Conservation (phyloP, 2,329 filamentous ascomycete genomes). For the Trichoderma hamatum region DNA sequence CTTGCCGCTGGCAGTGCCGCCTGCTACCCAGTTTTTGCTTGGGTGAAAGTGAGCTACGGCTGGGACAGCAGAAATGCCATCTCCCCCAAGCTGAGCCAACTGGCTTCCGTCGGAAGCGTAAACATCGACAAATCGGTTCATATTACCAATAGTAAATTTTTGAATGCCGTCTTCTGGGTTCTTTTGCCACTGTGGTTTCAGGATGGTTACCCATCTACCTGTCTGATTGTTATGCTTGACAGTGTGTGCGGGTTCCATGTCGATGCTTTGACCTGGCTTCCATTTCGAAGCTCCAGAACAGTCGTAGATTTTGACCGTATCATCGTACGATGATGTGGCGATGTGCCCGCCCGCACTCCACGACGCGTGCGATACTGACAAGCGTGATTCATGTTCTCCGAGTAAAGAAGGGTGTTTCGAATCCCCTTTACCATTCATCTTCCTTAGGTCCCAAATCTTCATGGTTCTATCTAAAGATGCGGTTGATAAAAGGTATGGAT, state of each 20-base stretch:
- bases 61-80: conserved; percentile 91
- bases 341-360: conserved; percentile 85
- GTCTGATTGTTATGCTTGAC: conserved; percentile 95
- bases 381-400: conserved; percentile 77
- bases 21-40: conserved; percentile 86
- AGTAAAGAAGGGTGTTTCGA: conserved; percentile 67
- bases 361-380: conserved; percentile 90
- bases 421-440: conserved; percentile 67
- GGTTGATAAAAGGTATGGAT: conserved; percentile 83
- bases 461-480: conserved; percentile 87
- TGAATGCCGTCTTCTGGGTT: conserved; percentile 77
- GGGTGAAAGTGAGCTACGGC: conserved; percentile 91
- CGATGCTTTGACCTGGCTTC: conserved; percentile 60
- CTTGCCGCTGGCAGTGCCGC: conserved; percentile 89
- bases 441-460: conserved; percentile 90
- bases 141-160: conserved; percentile 91
- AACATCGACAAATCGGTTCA: conserved; percentile 96
- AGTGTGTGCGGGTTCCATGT: conserved; percentile 68
- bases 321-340: conserved; percentile 91
- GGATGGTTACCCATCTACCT: conserved; percentile 85
- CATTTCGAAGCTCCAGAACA: conserved; percentile 65
- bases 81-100: conserved; percentile 82
- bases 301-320: conserved; percentile 91
- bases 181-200: conserved; percentile 85
- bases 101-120: conserved; percentile 83